Base-by-base conservation (phyloP, 352 stramenopile species). In the Thalassiosira pacifica region DNA sequence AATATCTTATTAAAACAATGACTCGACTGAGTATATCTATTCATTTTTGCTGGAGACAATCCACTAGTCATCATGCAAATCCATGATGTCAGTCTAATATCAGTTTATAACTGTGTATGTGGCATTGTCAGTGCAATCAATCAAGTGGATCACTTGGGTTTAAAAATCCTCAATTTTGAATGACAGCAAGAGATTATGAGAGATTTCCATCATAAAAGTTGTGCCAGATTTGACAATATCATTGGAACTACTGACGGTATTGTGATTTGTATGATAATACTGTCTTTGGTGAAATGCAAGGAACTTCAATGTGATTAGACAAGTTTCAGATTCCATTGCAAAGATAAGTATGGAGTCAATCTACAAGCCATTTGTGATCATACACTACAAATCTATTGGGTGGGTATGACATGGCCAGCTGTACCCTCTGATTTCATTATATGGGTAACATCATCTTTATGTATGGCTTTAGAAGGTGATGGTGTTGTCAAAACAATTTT, bases 331-430 rank as follows among this genome's bases (percentile, higher is more conserved):
- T 87, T 59, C 61, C 26, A 76, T 16, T 22, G 71, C 0, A 82
- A 86, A 76, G 45, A 82, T 18, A 86, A 82, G 63, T 82, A 66
- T 71, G 77, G 79, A n/a, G 13, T 78, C 16, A 79, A 79, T 72
- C 52, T 73, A 11, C 60, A 76, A 57, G 75, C 34, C 1, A 61
- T 64, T 31, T 73, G 60, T 27, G 64, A 82, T 60, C 32, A 76
- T 26, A 66, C 18, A 31, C 8, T 37, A 29, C 18, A 22, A 32
- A 45, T 76, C 24, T 6, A 8, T 27, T 65, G 48, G 40, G 27
- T 31, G 18, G 52, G 53, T 9, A 76, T 76, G 8, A 32, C 45
- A 13, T 66, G 45, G 22, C 37, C 70, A 31, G 59, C 60, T 29
- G 16, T 40, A 27, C 40, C 73, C 3, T 65, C 34, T 32, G 63